Base-by-base conservation (phyloP, 176 grass and related monocot genomes). In the Raddia guianensis region DNA sequence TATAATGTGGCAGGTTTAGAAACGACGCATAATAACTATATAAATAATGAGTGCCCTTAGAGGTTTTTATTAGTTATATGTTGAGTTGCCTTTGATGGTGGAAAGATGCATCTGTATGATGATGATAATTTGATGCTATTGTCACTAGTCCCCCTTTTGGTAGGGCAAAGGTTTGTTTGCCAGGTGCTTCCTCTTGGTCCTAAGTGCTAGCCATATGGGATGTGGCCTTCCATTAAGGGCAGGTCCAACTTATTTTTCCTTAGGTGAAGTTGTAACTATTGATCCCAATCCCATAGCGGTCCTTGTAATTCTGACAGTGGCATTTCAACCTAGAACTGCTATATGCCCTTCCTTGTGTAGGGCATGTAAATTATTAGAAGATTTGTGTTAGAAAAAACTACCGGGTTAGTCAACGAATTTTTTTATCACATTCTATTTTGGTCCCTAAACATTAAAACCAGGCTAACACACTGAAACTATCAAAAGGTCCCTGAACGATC, bases 181-280 rank as follows among this genome's bases (percentile, higher is more conserved):
- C 7, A 4, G n/a, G 37, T 68, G 18, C 46, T 66, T 43, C 16
- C 49, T 33, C 3, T 34, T 49, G 59, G 14, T 64, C 8, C 19
- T 12, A 64, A 64, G 35, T 64, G 75, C 75, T 77, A 68, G n/a
- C 42, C 64, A 67, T 43, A 37, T 66, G 63, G 43, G 11, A 54
- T 55, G 53, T 55, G 5, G 7, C 43, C 66, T 68, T 68, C 9
- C 66, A 47, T 12, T 21, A 47, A 68, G 66, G 66, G 18, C 66
- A 20, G 66, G 66, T 47, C 9, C 66, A 64, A 35, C 61, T 18
- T 72, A 48, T 5, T 34, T 77, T 64, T 65, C 59, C 14, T 76
- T 48, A 20, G 34, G 47, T 64, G 63, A 63, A 34, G 43, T 19
- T 76, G 57, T n/a, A 63, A 50, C 75, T 50, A 21, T 62, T 64